Base-by-base conservation (phyloP, 139 green algal genomes). In the Chlamydomonas sphaeroides region DNA sequence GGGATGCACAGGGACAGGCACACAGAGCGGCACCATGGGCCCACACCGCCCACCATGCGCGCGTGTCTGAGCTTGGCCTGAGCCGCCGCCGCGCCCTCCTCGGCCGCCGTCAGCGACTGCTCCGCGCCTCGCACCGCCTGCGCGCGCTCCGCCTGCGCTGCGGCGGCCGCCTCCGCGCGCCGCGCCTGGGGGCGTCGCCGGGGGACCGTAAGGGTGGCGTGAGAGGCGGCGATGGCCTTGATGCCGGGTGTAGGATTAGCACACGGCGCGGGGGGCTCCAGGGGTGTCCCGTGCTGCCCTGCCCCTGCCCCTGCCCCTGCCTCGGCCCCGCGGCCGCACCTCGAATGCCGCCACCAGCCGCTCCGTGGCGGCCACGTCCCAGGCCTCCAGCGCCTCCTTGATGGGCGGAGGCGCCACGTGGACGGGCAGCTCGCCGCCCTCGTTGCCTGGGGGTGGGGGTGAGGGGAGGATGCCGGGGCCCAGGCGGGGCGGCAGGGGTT, bases 361-460 rank as follows among this genome's bases (percentile, higher is more conserved):
- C 45, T 92, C 88, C 28, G 86, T 91, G 32, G 10, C 21, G 5
- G 51, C 68, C 36, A 62, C 10, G 70, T 90, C 89, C 89, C 87
- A 93, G 32, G 11, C 65, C 53, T 33, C 17, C 30, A 93, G 45
- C 57, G 75, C 3, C 75, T 86, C 62, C 65, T 86, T 84, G 38
- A 91, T 76, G 25, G 65, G 51, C 15, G 75, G 26, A 30, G 68
- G 74, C 8, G 84, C 84, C 5, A 93, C 85, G 59, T 91, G 83
- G 32, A 59, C 45, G 0, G 89, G 87, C 57, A 83, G 62, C 87
- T 93, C 89, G 75, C 51, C 71, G 76, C 78, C 72, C 79, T 86
- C 79, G 53, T 91, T 88, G 51, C 70, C 74, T 88, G 79, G 32
- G 51, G 30, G 25, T 28, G n/a, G 63, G 35, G 33, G 33, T 11